Percentiles rank a stretch among this genome's conserved stretches.
These are phyloP conservation scores for Trichosporon coremiiforme DNA, from an alignment of 1,284 basidiomycete species.

Conservation along the genomic window DNA sequence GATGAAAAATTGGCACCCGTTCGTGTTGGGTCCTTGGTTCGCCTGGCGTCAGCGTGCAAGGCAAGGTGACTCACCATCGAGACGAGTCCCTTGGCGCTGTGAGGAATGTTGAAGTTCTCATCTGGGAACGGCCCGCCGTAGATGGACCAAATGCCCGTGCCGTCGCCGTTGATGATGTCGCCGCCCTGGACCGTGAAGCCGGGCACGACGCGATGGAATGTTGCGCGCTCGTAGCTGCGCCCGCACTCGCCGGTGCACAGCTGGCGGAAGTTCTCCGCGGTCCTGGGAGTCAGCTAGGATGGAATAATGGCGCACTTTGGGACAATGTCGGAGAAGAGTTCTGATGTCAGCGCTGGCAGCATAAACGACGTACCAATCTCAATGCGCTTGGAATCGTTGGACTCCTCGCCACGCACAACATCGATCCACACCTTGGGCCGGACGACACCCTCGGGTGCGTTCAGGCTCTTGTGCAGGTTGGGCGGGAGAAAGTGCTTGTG, in stretches of 20 bases:
- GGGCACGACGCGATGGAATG: slow-evolving; percentile 32
- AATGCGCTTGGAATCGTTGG: slow-evolving; percentile 16
- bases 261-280: slow-evolving; percentile 28
- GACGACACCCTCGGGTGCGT: slow-evolving; percentile 25
- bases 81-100: slow-evolving; percentile 23
- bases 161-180: slow-evolving; percentile 59
- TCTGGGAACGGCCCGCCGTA: slow-evolving; percentile 41
- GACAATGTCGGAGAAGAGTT: slow-evolving; percentile 27
- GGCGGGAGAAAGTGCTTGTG: slow-evolving; percentile 31
- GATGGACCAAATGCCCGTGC: slow-evolving; percentile 55
- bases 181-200: slow-evolving; percentile 83
- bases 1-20: slow-evolving; percentile 96
- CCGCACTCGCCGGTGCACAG: slow-evolving; percentile 22
- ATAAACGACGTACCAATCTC: slow-evolving; percentile 23
- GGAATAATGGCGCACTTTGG: slow-evolving; percentile 23
- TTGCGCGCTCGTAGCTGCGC: slow-evolving; percentile 15
- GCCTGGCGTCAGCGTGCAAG: slow-evolving; percentile 62
- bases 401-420: slow-evolving; percentile 18
- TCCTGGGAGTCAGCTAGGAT: slow-evolving; percentile 10
- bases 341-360: slow-evolving; percentile 19
- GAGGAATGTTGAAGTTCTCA: slow-evolving; percentile 32
- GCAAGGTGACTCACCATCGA: slow-evolving; percentile 26
- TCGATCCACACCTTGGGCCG: slow-evolving; percentile 27
- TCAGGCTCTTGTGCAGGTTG: slow-evolving; percentile 15
- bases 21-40: slow-evolving; percentile 87